Conservation (phyloP, 352 stramenopile genomes). For the Phytophthora sansomeana region DNA sequence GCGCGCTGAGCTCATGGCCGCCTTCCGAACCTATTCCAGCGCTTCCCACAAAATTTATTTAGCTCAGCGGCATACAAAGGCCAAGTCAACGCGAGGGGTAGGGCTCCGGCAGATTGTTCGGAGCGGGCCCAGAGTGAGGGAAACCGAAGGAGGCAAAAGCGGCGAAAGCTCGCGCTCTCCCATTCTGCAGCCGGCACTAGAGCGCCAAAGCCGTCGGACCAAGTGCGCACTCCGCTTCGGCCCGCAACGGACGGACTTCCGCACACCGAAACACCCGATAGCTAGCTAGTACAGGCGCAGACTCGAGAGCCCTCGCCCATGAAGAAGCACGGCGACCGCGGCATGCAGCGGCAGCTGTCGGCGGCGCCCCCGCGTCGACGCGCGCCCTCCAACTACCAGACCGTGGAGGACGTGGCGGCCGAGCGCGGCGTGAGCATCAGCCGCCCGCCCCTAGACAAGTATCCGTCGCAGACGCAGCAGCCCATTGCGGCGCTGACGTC, state of each 20-base stretch:
- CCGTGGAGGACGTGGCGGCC: conserved; percentile 64
- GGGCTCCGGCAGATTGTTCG: neutral
- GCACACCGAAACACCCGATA: conserved; percentile 17
- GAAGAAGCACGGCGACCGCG: conserved; percentile 33
- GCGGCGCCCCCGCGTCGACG: conserved; percentile 51
- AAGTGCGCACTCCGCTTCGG: conserved; percentile 5
- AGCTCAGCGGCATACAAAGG: neutral
- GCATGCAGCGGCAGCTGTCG: conserved; percentile 34
- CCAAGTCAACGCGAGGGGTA: neutral
- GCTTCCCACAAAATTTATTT: conserved; percentile 16
- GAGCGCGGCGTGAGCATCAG: conserved; percentile 55
- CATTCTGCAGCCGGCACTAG: conserved; percentile 28
- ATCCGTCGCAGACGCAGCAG: conserved; percentile 13
- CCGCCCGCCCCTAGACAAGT: conserved; percentile 25
- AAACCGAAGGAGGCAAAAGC: conserved; percentile 26
- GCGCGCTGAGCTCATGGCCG: neutral
- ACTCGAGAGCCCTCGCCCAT: conserved; percentile 7
- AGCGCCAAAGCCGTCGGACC: conserved; percentile 27
- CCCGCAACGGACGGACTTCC: conserved; percentile 11
- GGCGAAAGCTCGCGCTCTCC: conserved; percentile 29
- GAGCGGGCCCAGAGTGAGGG: conserved; percentile 7
- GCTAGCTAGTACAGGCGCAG: neutral
- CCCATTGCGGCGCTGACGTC: conserved; percentile 27
- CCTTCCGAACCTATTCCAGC: conserved; percentile 11
- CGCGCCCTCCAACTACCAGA: conserved; percentile 84